Conservation (phyloP, 164 flowering plant genomes). For the Nymphaea colorata region DNA sequence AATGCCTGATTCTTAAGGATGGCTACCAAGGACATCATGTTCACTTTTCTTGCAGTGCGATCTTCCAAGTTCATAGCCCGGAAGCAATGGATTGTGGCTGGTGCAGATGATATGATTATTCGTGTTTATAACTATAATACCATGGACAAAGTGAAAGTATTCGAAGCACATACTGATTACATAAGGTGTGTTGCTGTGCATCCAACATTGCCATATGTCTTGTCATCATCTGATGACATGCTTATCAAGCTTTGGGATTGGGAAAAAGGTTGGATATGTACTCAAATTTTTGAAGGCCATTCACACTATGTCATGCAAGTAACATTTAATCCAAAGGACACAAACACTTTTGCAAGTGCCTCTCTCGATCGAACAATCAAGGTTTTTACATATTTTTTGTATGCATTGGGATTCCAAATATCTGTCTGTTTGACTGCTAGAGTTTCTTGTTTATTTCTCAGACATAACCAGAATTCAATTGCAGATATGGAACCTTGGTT, state of each 20-base stretch:
- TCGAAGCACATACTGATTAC: slow-evolving; percentile 90
- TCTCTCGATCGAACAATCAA: slow-evolving; percentile 95
- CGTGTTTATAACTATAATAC: slow-evolving; percentile 97
- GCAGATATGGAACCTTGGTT: slow-evolving; percentile 96
- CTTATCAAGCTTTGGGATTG: slow-evolving; percentile 95
- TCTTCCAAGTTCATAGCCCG: slow-evolving; percentile 87
- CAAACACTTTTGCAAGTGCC: slow-evolving; percentile 94
- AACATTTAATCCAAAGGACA: slow-evolving; percentile 89
- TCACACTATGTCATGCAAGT: slow-evolving; percentile 99
- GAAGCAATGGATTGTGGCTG: slow-evolving; percentile 95
- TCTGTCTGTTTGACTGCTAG: slow-evolving; percentile 1
- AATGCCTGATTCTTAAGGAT: neutral
- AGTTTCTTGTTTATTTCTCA: neutral
- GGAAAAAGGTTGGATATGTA: slow-evolving; percentile 89
- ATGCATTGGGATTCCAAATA: too few relatives aligned
- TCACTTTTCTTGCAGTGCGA: slow-evolving; percentile 45
- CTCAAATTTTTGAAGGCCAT: slow-evolving; percentile 90
- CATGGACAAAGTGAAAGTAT: slow-evolving; percentile 87
- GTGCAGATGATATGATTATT: slow-evolving; percentile 92
- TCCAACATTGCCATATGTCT: slow-evolving; percentile 79
- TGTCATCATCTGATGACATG: slow-evolving; percentile 96
- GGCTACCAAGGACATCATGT: neutral
- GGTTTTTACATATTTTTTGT: slow-evolving; percentile 20
- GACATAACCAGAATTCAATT: neutral
- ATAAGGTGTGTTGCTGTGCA: slow-evolving; percentile 87